Evolutionary conservation across 306 rosid species (phyloP).

Genomic region (Vigna reflexopilosa): DNA sequence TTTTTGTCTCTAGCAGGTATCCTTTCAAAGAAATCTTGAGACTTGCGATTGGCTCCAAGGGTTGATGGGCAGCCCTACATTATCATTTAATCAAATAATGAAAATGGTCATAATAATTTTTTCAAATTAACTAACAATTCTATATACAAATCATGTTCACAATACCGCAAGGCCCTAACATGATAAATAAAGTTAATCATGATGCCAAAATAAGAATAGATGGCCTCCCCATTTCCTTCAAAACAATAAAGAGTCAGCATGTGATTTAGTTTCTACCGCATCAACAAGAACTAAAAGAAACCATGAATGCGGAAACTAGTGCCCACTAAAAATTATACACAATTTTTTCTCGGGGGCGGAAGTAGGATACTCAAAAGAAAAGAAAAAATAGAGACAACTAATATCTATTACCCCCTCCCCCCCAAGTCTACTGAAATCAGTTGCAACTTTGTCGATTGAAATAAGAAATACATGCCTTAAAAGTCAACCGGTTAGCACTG

Average conservation of each 20-base stretch:
- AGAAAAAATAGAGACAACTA: neutral
- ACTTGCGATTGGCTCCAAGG: conserved; percentile 92
- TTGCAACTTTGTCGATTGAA: neutral
- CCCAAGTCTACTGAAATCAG: neutral
- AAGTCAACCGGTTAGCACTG: conserved; percentile 1
- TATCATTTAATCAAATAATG: conserved; percentile 37
- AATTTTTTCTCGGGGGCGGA: neutral
- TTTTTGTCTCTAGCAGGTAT: conserved; percentile 90
- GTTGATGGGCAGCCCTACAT: conserved; percentile 96
- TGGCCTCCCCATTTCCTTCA: neutral
- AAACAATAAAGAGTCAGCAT: neutral
- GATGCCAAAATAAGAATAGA: neutral
- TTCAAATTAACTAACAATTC: conserved; percentile 2
- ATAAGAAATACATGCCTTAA: conserved; percentile 10
- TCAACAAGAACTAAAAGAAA: conserved; percentile 10
- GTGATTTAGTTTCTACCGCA: neutral
- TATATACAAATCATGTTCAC: neutral
- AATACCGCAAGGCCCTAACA: neutral
- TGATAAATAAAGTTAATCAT: neutral
- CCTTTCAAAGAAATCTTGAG: conserved; percentile 98
- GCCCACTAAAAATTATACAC: conserved; percentile 18
- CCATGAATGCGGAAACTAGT: neutral
- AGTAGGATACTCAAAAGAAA: no score
- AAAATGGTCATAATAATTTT: neutral
- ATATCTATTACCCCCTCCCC: conserved; percentile 8